Percentiles rank a stretch among this genome's conserved stretches.
Conservation (phyloP, 192 early-diverging fungal species). For the Backusella psychrophila region DNA sequence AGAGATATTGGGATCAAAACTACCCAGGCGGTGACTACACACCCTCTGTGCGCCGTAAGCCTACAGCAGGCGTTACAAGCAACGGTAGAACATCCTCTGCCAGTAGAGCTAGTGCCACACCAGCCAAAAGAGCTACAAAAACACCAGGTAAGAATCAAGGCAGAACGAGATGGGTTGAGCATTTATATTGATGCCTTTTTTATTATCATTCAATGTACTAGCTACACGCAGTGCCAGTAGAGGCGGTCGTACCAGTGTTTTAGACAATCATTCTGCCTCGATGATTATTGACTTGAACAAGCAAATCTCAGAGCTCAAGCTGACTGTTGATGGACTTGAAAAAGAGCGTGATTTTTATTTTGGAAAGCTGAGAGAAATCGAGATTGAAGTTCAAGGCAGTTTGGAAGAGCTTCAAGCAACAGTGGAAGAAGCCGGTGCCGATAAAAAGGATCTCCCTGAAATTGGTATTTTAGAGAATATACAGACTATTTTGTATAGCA, state of each 20-base stretch:
- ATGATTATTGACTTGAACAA: conserved; percentile 71
- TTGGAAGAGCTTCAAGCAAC: conserved; percentile 31
- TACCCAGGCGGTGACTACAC: conserved; percentile 79
- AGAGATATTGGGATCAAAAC: conserved; percentile 86
- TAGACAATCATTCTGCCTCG: conserved; percentile 52
- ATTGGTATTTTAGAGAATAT: conserved; percentile 68
- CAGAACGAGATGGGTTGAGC: neutral
- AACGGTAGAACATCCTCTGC: conserved; percentile 33
- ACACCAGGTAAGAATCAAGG: neutral
- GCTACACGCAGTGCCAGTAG: conserved; percentile 17
- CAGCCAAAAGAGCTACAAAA: conserved; percentile 29
- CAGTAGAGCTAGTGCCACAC: conserved; percentile 30
- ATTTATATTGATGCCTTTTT: neutral
- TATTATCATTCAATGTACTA: neutral
- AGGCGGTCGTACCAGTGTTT: conserved; percentile 10
- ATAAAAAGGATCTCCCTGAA: conserved; percentile 37
- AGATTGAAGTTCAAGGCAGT: conserved; percentile 79
- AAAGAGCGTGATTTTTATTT: conserved; percentile 98
- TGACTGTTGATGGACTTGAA: conserved; percentile 88
- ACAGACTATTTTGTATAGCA: conserved; percentile 90
- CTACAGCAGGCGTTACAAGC: neutral
- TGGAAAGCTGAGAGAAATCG: conserved; percentile 87
- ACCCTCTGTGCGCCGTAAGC: conserved; percentile 61
- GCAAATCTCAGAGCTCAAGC: conserved; percentile 76
- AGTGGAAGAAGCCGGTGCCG: conserved; percentile 33